These are phyloP conservation scores for Lentinula sp. DNA, from an alignment of 768 basidiomycete genomes.

Conservation along the genomic window DNA sequence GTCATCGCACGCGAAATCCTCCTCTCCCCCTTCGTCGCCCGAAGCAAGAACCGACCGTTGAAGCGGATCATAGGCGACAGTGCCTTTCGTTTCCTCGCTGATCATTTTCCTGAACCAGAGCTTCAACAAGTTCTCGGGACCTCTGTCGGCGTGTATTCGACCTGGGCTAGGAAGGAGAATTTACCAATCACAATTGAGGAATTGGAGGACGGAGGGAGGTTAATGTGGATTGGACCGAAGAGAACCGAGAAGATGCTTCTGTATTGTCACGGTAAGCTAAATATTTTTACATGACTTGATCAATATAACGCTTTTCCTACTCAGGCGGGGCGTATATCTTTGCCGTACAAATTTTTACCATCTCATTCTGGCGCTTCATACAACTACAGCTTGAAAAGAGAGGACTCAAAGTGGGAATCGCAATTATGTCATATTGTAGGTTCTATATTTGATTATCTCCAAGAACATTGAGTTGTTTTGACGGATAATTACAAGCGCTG, in stretches of 20 bases:
- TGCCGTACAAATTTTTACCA: neutral
- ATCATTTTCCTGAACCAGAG: neutral
- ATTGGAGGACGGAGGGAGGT: constrained; percentile 16
- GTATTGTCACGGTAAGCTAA: constrained; percentile 23
- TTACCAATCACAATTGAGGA: constrained; percentile 18
- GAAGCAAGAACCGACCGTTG: neutral
- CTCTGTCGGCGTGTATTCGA: constrained; percentile 11
- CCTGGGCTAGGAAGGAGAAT: constrained; percentile 12
- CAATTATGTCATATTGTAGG: constrained; percentile 9
- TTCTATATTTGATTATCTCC: neutral
- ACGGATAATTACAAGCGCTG: constrained; percentile 6
- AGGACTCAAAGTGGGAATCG: constrained; percentile 5
- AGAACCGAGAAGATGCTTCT: constrained; percentile 25
- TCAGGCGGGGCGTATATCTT: constrained; percentile 9
- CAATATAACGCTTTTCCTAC: too few species aligned
- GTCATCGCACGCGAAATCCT: neutral
- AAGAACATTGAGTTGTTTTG: neutral
- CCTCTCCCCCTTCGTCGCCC: neutral
- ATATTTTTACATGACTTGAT: neutral
- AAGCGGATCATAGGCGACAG: neutral
- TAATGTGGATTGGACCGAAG: constrained; percentile 28
- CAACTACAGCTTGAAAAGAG: constrained; percentile 1
- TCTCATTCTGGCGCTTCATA: constrained; percentile 5
- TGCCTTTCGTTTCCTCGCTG: neutral
- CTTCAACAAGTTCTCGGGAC: neutral